These are phyloP conservation scores for Platanthera guangdongensis DNA, from an alignment of 106 monocot genomes.

Conservation along the genomic window DNA sequence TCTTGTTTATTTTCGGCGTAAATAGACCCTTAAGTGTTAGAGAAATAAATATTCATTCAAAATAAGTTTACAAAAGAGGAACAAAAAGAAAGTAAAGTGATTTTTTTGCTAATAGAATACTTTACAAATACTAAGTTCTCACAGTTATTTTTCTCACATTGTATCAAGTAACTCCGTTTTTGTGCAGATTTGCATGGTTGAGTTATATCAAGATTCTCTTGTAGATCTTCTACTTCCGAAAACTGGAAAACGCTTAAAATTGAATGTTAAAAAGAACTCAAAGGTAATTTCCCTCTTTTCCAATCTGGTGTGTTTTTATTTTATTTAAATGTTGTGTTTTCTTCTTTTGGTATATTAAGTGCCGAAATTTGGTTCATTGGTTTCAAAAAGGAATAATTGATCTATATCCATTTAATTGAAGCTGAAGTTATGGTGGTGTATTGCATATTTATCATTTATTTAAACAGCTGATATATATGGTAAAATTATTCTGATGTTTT, in stretches of 20 bases:
- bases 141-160: background rate
- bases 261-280: constrained; percentile 86
- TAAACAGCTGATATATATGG: background rate
- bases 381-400: background rate
- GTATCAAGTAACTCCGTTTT: background rate
- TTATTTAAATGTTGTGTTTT: background rate
- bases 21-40: too few relatives aligned
- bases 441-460: background rate
- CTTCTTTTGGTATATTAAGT: background rate
- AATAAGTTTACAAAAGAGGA: too few relatives aligned
- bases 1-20: too few relatives aligned
- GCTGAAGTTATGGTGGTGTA: background rate
- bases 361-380: background rate
- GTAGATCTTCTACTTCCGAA: constrained; percentile 90
- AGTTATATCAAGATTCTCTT: constrained; percentile 89
- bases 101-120: too few relatives aligned
- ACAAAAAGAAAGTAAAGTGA: too few relatives aligned
- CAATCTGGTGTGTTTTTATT: background rate
- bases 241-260: constrained; percentile 54
- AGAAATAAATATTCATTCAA: too few relatives aligned
- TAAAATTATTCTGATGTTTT: background rate
- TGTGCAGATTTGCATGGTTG: constrained; percentile 88
- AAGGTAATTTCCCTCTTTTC: constrained; percentile 41
- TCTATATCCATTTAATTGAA: background rate
- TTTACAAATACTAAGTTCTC: too few relatives aligned